A percentile compares a stretch with the other conserved stretches of the same genome.
Evolutionary conservation across 805 yeast genomes (phyloP).

Genomic region (Saccharomycopsis oosterbeekiorum): DNA sequence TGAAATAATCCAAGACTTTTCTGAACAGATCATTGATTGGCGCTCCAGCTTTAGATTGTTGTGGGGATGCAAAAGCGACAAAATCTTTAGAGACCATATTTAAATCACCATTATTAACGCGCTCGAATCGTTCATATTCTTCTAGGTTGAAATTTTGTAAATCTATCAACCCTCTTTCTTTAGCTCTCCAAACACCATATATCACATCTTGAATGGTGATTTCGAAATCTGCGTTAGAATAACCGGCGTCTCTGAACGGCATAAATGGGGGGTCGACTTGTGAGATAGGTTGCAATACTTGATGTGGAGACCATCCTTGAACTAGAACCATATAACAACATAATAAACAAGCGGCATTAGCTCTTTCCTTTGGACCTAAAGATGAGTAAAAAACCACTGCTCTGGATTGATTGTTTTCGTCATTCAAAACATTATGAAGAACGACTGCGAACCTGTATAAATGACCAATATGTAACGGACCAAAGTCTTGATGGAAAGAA

Average conservation of each 20-base stretch:
- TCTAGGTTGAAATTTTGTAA: constrained; percentile 80
- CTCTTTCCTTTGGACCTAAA: constrained; percentile 68
- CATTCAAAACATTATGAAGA: constrained; percentile 84
- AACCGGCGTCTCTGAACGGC: constrained; percentile 96
- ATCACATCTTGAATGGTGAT: constrained; percentile 90
- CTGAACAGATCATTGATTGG: constrained; percentile 64
- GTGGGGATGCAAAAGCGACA: constrained; percentile 96
- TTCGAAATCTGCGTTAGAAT: constrained; percentile 89
- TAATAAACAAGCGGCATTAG: constrained; percentile 89
- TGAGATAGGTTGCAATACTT: constrained; percentile 87
- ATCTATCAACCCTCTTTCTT: constrained; percentile 82
- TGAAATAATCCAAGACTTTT: constrained; percentile 73
- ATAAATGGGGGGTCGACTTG: constrained; percentile 90
- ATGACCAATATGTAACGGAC: constrained; percentile 91
- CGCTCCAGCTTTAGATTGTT: constrained; percentile 46
- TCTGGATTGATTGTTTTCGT: constrained; percentile 70
- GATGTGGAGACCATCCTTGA: constrained; percentile 98
- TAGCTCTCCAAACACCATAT: constrained; percentile 96
- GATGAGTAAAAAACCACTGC: constrained; percentile 88
- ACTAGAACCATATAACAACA: constrained; percentile 93
- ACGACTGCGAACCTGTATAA: constrained; percentile 91
- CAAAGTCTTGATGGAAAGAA: constrained; percentile 93
- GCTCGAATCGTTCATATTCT: constrained; percentile 87
- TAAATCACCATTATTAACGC: constrained; percentile 96
- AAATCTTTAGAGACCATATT: constrained; percentile 87